Evolutionary conservation across 305 asterid genomes (phyloP), one percentile per base, ranked within the genome.

Genomic region (Fraxinus xanthoxyloides): DNA sequence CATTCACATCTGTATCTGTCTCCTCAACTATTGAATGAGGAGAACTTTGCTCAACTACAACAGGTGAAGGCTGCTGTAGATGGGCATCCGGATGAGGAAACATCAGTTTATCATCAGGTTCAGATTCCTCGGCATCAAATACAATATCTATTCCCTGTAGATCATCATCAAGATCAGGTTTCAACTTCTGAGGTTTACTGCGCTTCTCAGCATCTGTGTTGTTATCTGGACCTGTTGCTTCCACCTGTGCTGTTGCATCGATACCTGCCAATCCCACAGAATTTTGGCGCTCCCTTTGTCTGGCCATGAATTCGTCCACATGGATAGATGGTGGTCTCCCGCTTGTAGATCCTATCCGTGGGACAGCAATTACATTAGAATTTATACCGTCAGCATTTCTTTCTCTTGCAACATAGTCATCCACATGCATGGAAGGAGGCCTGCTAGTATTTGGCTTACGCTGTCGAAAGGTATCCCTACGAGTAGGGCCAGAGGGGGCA

Each of bases 361-460:
- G 95, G 82, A 93, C 80, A 56, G 97, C 91, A 92, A 93, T 94
- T 77, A 93, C 98, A 82, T 92, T 94, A 78, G 97, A 88, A 84
- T 86, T 88, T 84, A 92, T 81, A 84, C 97, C 95, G 86, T 93
- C 99, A 54, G 92, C 90, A 83, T 87, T 93, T 88, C 98, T 90
- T 84, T 95, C 98, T 88, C 98, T 92, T 77, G 97, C 97, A 84
- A 95, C 99, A 88, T 93, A 95, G 92, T 93, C 99, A 87, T 95
- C 98, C 77, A 95, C 98, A 79, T 95, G 93, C 92, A 96, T 96
- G 81, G 99, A 96, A 83, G 99, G 99, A 77, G 99, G 98, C 79
- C 98, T 91, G 89, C 99, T 96, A 72, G 98, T 96, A 90, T 96
- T 96, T 34, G 97, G 98, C 90, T 96, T 96, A 77, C 99, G 99